A percentile compares a stretch with the other conserved stretches of the same genome.
phyloP scores from a whole-genome alignment of 495 filamentous ascomycete species.

The Penicillium herquei region DNA sequence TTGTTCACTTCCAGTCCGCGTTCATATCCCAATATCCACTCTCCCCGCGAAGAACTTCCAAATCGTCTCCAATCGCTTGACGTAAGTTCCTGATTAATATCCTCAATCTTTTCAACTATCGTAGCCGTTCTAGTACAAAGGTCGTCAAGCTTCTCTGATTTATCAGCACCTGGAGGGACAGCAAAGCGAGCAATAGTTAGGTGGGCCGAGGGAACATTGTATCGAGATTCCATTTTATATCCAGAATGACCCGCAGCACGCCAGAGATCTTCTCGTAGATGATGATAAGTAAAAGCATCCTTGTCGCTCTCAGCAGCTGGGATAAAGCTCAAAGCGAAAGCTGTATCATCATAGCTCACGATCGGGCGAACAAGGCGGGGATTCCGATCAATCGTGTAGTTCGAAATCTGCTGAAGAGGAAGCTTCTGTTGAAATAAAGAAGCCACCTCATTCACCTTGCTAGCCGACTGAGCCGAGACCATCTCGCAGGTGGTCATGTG shows the following conservation, averaged over 20 bases:
- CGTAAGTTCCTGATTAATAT: conserved; percentile 70
- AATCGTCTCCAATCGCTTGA: conserved; percentile 62
- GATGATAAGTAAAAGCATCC: conserved; percentile 81
- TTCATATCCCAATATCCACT: conserved; percentile 78
- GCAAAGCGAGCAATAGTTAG: conserved; percentile 83
- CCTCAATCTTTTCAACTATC: conserved; percentile 68
- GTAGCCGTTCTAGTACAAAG: conserved; percentile 48
- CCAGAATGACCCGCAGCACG: conserved; percentile 54
- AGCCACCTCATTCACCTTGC: conserved; percentile 61
- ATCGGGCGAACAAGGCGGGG: conserved; percentile 76
- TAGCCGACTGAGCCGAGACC: conserved; percentile 62
- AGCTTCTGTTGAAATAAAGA: conserved; percentile 47
- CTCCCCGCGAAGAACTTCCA: conserved; percentile 44
- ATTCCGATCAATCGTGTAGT: conserved; percentile 60
- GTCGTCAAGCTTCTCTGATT: conserved; percentile 14
- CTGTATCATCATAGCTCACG: conserved; percentile 79
- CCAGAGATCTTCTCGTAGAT: conserved; percentile 79
- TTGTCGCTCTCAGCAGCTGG: conserved; percentile 57
- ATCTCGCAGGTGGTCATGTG: conserved; percentile 88
- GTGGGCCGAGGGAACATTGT: conserved; percentile 84
- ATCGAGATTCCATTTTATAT: conserved; percentile 65
- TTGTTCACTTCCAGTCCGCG: conserved; percentile 66
- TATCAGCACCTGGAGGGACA: conserved; percentile 43
- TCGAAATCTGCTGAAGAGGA: conserved; percentile 51
- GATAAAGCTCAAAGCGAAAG: conserved; percentile 81